phyloP scores from a whole-genome alignment of 305 asterid species.

The Plantago lanceolata region DNA sequence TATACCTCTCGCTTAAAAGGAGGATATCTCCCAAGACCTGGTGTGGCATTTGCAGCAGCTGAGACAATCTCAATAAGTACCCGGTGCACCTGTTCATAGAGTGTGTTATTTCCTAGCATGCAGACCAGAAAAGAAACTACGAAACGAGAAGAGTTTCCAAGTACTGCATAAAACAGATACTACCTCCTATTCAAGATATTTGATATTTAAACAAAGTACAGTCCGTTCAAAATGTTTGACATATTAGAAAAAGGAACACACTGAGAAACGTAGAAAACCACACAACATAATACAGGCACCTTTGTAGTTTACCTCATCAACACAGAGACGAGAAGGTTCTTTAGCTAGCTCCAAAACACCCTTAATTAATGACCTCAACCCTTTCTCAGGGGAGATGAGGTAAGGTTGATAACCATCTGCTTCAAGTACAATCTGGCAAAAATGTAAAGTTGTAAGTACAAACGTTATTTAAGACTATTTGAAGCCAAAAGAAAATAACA shows the following conservation, averaged over 20 bases:
- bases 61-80: slow-evolving; percentile 87
- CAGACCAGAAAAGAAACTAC: slow-evolving; percentile 15
- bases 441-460: slow-evolving; percentile 26
- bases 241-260: slow-evolving; percentile 2
- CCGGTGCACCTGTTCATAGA: slow-evolving; percentile 68
- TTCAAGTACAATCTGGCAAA: slow-evolving; percentile 86
- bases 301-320: slow-evolving; percentile 72
- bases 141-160: slow-evolving; percentile 3
- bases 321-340: slow-evolving; percentile 98
- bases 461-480: slow-evolving; percentile 16
- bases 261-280: not conserved
- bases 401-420: slow-evolving; percentile 99
- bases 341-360: slow-evolving; percentile 91
- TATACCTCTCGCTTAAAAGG: slow-evolving; percentile 94
- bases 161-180: slow-evolving; percentile 4
- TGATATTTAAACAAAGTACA: no score
- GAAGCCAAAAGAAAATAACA: slow-evolving; percentile 19
- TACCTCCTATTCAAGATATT: no score
- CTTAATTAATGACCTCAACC: slow-evolving; percentile 87
- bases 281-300: not conserved
- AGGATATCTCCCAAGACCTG: slow-evolving; percentile 99
- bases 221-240: no score
- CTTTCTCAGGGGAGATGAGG: slow-evolving; percentile 98
- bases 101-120: slow-evolving; percentile 16
- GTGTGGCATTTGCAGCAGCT: slow-evolving; percentile 91